These are phyloP conservation scores for Cicer cuneatum DNA, from an alignment of 306 rosid genomes.

Conservation along the genomic window DNA sequence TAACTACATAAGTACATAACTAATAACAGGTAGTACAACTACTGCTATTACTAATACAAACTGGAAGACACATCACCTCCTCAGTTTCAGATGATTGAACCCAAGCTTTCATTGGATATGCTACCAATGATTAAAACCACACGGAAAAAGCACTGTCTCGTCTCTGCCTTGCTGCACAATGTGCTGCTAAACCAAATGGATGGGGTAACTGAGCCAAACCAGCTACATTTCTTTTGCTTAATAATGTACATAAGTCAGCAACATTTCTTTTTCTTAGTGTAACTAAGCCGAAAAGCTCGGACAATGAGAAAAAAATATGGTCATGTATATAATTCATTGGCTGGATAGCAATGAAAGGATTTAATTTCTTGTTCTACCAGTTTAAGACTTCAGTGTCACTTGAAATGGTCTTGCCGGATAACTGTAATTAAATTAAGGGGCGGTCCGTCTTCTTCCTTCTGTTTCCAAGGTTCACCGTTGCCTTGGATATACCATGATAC, in stretches of 20 bases:
- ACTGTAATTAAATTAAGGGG: constrained; percentile 60
- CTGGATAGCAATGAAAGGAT: constrained; percentile 6
- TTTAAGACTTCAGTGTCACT: constrained; percentile 44
- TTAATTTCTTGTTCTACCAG: constrained; percentile 28
- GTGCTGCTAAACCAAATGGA: constrained; percentile 37
- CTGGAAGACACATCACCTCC: neutral
- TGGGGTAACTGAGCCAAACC: constrained; percentile 22
- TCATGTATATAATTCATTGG: constrained; percentile 36
- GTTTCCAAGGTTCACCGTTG: constrained; percentile 71
- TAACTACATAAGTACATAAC: constrained; percentile 1
- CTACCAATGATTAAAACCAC: constrained; percentile 4
- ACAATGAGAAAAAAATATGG: constrained; percentile 22
- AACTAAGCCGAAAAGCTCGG: constrained; percentile 27
- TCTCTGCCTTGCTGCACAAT: constrained; percentile 43
- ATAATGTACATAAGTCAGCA: constrained; percentile 23
- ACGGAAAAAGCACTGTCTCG: neutral
- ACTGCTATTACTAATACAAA: neutral
- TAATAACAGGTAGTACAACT: neutral
- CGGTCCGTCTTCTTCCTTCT: constrained; percentile 65
- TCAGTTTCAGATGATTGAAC: constrained; percentile 27
- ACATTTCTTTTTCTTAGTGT: neutral
- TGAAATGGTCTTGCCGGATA: constrained; percentile 76
- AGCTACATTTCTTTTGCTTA: constrained; percentile 17
- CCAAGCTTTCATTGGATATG: constrained; percentile 35
- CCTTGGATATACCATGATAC: constrained; percentile 78